Conservation (phyloP, 176 grass and related monocot genomes). For the Phoenix dactylifera region DNA sequence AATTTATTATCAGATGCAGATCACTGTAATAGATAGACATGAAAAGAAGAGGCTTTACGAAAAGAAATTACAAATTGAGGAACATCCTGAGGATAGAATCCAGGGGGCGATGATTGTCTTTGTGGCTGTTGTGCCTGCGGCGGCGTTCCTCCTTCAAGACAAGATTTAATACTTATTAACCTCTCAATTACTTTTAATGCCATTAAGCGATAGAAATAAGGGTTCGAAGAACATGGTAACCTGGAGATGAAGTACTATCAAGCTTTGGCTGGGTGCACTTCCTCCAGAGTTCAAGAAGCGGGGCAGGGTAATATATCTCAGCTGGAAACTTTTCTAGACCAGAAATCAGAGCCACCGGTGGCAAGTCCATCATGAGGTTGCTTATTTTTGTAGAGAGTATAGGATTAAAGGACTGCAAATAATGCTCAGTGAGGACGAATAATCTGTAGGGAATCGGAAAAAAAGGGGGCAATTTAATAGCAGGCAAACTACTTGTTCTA, state of each 20-base stretch:
- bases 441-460: not conserved
- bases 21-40: conserved; percentile 4
- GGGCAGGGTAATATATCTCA: conserved; percentile 58
- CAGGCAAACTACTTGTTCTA: not conserved
- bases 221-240: conserved; percentile 19
- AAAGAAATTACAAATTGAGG: conserved; percentile 23
- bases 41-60: not conserved
- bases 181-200: not conserved
- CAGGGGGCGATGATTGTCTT: conserved; percentile 27
- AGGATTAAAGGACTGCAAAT: conserved; percentile 37
- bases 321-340: conserved; percentile 21
- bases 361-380: conserved; percentile 69
- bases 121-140: conserved; percentile 33
- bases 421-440: conserved; percentile 14
- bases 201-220: too few species aligned
- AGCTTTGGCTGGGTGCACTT: conserved; percentile 34
- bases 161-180: conserved; percentile 15
- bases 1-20: conserved; percentile 12
- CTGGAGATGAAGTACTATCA: conserved; percentile 32
- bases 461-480: not conserved
- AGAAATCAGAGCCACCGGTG: conserved; percentile 44
- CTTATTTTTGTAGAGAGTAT: conserved; percentile 31
- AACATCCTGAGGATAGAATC: conserved; percentile 34
- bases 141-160: conserved; percentile 26
- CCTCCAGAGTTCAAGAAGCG: conserved; percentile 53